Evolutionary conservation across 148 eudicot genomes (phyloP).

Genomic region (Vaccinium corymbosum): DNA sequence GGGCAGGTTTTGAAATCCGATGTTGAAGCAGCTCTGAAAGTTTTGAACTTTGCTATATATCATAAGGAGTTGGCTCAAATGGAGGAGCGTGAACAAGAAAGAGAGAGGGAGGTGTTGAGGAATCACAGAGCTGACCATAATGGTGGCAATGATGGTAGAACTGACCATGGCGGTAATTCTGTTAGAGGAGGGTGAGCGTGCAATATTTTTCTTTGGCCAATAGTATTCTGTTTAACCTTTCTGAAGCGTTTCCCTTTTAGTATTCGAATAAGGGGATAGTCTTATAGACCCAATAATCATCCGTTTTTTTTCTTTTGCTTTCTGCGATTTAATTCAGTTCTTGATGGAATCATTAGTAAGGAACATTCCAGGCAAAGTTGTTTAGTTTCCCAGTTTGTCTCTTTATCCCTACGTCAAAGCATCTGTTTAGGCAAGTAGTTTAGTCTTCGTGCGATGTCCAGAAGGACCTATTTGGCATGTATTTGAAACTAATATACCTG

Average conservation of each 20-base stretch:
- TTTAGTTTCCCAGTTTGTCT: not conserved
- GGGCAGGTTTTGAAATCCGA: conserved; percentile 75
- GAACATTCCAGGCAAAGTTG: not conserved
- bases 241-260: not conserved
- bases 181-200: conserved; percentile 52
- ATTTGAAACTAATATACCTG: not conserved
- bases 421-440: not conserved
- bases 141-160: conserved; percentile 31
- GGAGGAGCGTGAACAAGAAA: conserved; percentile 90
- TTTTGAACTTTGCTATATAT: conserved; percentile 93
- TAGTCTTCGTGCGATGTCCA: not conserved
- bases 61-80: conserved; percentile 92
- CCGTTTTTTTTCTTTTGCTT: not conserved
- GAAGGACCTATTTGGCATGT: not conserved
- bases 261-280: not conserved
- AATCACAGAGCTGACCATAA: conserved; percentile 67
- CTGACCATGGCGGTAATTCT: conserved; percentile 31
- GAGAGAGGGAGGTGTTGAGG: conserved; percentile 60
- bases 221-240: not conserved
- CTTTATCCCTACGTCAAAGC: not conserved
- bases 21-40: conserved; percentile 94
- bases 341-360: not conserved
- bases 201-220: not conserved
- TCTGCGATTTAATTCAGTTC: not conserved
- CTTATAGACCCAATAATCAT: not conserved